A percentile compares a stretch with the other conserved stretches of the same genome.
phyloP scores from a whole-genome alignment of 108 stramenopile species.

The Phaeodactylum tricornutum region DNA sequence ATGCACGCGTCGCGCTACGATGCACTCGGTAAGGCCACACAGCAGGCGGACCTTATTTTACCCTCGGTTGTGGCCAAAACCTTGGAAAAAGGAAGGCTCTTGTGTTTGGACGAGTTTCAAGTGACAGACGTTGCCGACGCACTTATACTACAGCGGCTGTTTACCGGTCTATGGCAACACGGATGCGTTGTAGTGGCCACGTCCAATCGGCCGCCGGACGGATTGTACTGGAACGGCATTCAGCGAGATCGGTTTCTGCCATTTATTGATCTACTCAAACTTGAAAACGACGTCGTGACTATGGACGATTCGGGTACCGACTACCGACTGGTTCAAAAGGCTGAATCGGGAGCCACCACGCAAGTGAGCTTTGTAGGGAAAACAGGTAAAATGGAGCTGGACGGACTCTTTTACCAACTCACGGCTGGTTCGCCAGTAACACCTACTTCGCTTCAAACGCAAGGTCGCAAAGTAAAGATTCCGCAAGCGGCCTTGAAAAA shows the following conservation, averaged over 20 bases:
- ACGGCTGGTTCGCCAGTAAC: slow-evolving; percentile 19
- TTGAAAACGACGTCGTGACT: slow-evolving; percentile 45
- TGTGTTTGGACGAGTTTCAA: slow-evolving; percentile 91
- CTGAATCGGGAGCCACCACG: slow-evolving; percentile 6
- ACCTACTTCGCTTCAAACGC: slow-evolving; percentile 39
- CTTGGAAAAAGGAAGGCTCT: slow-evolving; percentile 33
- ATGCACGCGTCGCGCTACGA: slow-evolving; percentile 51
- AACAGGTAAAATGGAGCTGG: slow-evolving; percentile 9
- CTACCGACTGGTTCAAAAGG: slow-evolving; percentile 54
- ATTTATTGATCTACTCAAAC: slow-evolving; percentile 82
- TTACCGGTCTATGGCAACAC: slow-evolving; percentile 51
- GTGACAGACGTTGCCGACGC: slow-evolving; percentile 91
- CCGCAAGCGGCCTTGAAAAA: slow-evolving; percentile 41
- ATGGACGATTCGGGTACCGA: slow-evolving; percentile 78
- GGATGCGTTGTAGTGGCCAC: slow-evolving; percentile 86
- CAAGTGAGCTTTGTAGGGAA: slow-evolving; percentile 9
- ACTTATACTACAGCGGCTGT: slow-evolving; percentile 64
- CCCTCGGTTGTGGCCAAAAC: slow-evolving; percentile 43
- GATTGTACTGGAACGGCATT: slow-evolving; percentile 91
- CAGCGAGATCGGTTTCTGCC: slow-evolving; percentile 95
- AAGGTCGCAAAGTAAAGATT: slow-evolving; percentile 53
- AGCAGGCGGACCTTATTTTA: slow-evolving; percentile 29
- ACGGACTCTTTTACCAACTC: slow-evolving; percentile 31
- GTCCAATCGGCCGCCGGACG: slow-evolving; percentile 84
- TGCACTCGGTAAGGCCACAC: too few species aligned